A percentile compares a stretch with the other conserved stretches of the same genome.
phyloP scores from a whole-genome alignment of 1,139 yeast genomes.

The Torulaspora pretoriensis region DNA sequence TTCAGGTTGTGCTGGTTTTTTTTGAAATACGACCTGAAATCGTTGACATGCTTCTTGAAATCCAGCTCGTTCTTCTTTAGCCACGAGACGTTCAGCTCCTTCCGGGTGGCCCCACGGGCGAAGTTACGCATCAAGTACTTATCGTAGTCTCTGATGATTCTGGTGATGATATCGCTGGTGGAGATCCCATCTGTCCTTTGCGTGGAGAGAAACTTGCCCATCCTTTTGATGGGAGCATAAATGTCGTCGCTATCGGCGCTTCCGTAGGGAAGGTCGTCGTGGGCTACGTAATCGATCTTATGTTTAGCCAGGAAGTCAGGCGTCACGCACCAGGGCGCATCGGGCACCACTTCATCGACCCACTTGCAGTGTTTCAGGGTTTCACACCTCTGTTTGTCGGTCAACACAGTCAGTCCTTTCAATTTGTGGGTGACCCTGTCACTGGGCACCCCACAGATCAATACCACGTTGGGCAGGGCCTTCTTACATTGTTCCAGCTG shows the following conservation, averaged over 20 bases:
- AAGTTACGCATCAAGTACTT: slow-evolving; percentile 94
- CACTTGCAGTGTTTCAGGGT: slow-evolving; percentile 86
- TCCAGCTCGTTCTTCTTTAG: slow-evolving; percentile 93
- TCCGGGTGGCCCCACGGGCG: slow-evolving; percentile 95
- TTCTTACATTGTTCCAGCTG: slow-evolving; percentile 96
- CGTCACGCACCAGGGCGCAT: slow-evolving; percentile 95
- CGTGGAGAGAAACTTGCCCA: slow-evolving; percentile 87
- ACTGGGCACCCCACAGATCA: slow-evolving; percentile 89
- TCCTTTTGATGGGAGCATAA: slow-evolving; percentile 83
- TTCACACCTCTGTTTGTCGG: slow-evolving; percentile 84
- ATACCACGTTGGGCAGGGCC: slow-evolving; percentile 75
- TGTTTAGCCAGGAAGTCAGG: slow-evolving; percentile 75
- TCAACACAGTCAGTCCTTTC: slow-evolving; percentile 87
- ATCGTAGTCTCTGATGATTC: slow-evolving; percentile 91
- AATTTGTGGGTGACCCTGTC: slow-evolving; percentile 87
- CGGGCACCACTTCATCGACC: slow-evolving; percentile 94
- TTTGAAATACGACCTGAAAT: slow-evolving; percentile 80
- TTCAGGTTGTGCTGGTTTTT: slow-evolving; percentile 67
- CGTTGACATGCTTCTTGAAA: slow-evolving; percentile 81
- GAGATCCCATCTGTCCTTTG: slow-evolving; percentile 96
- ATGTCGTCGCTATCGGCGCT: slow-evolving; percentile 85
- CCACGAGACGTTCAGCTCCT: slow-evolving; percentile 96
- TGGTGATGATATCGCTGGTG: slow-evolving; percentile 92
- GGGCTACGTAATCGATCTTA: slow-evolving; percentile 92
- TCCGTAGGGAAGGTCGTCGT: slow-evolving; percentile 93